These are phyloP conservation scores for Solanum pimpinellifolium DNA, from an alignment of 257 asterid species.

Conservation along the genomic window DNA sequence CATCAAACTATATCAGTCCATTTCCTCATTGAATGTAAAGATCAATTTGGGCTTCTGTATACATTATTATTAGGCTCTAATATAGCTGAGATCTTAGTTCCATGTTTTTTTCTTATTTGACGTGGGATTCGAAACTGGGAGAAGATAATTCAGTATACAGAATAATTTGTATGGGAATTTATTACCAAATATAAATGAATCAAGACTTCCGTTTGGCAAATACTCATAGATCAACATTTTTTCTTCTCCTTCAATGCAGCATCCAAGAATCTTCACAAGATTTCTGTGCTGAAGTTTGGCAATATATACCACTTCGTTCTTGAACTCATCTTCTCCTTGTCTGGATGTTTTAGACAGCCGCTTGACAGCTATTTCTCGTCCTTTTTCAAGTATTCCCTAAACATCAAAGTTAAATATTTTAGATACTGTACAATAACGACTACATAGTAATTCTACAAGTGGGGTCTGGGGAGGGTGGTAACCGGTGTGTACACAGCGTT, in stretches of 20 bases:
- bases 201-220: constrained; percentile 45
- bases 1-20: background rate
- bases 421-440: background rate
- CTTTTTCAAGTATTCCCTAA: constrained; percentile 32
- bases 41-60: background rate
- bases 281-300: constrained; percentile 50
- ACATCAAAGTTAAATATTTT: background rate
- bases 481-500: background rate
- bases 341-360: constrained; percentile 29
- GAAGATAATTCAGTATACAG: background rate
- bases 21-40: background rate
- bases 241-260: constrained; percentile 34
- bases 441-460: background rate
- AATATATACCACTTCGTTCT: constrained; percentile 32
- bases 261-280: constrained; percentile 49
- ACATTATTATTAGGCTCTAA: background rate
- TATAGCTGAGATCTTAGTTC: background rate
- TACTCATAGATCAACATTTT: constrained; percentile 42
- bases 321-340: constrained; percentile 50
- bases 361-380: constrained; percentile 44
- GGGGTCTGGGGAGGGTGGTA: background rate
- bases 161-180: background rate
- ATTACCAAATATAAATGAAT: constrained; percentile 31
- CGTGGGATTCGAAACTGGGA: background rate
- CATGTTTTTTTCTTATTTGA: background rate